Evolutionary conservation across 805 yeast species (phyloP).

Genomic region (Clavispora phyllophila): DNA sequence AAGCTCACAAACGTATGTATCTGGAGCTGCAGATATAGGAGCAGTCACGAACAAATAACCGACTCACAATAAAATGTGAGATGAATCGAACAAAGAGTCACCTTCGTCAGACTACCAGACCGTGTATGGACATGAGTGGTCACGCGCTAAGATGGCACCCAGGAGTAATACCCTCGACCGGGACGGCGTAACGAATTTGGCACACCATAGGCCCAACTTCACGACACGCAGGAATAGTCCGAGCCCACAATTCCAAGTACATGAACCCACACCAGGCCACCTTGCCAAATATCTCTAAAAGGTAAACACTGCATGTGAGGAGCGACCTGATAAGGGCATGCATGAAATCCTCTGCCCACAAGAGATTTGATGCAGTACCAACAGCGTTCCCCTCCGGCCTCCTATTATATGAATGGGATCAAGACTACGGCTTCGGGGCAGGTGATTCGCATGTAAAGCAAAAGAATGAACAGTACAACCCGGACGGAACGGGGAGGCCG

Average conservation of each 20-base stretch:
- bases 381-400: not conserved
- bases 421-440: too few species aligned
- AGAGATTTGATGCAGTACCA: not conserved
- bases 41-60: too few species aligned
- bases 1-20: too few species aligned
- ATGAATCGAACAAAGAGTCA: too few species aligned
- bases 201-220: not conserved
- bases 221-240: not conserved
- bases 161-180: not conserved
- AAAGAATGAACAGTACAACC: too few species aligned
- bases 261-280: not conserved
- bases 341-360: not conserved
- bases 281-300: not conserved
- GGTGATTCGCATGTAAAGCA: too few species aligned
- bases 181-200: not conserved
- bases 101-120: too few species aligned
- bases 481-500: too few species aligned
- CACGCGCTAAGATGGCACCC: not conserved
- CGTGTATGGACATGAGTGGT: too few species aligned
- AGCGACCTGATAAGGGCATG: not conserved
- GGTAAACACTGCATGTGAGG: conserved; percentile 1
- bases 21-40: too few species aligned
- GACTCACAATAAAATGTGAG: too few species aligned
- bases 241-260: not conserved
- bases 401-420: not conserved